Percentiles rank a stretch among this genome's conserved stretches.
Conservation (phyloP, 768 basidiomycete genomes). For the Sporobolomyces roseus region DNA sequence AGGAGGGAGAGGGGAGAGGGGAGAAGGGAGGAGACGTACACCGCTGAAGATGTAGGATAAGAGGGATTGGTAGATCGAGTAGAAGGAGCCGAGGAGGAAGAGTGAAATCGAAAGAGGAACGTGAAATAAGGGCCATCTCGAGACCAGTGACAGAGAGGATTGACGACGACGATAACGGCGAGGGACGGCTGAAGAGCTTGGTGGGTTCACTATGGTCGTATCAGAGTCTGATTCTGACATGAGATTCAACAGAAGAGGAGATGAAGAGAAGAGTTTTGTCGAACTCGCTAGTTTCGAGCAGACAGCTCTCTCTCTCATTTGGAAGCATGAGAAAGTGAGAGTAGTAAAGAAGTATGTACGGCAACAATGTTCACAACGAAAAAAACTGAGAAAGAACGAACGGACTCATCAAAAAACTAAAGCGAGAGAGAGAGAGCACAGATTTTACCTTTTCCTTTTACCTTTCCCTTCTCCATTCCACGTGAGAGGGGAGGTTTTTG, state of each 20-base stretch:
- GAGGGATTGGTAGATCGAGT: conserved; percentile 50
- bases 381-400: neutral
- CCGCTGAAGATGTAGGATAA: conserved; percentile 52
- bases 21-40: too few relatives aligned
- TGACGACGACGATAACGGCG: neutral
- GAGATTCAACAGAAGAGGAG: too few relatives aligned
- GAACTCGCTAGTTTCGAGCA: neutral
- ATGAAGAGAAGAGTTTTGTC: too few relatives aligned
- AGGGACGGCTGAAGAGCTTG: neutral
- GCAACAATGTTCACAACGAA: neutral
- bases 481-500: neutral
- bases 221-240: conserved; percentile 6
- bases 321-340: neutral
- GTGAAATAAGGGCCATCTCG: neutral
- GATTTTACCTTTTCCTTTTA: too few relatives aligned
- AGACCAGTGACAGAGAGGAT: too few relatives aligned
- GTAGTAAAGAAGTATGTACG: neutral
- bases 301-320: neutral
- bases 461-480: too few relatives aligned
- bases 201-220: neutral
- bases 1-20: too few relatives aligned
- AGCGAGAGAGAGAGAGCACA: neutral
- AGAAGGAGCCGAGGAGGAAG: conserved; percentile 32
- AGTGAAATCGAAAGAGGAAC: neutral
- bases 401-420: neutral